Percentiles rank a stretch among this genome's conserved stretches.
Evolutionary conservation across 140 eudicot genomes (phyloP).

Genomic region (Ambrosia hybrid): DNA sequence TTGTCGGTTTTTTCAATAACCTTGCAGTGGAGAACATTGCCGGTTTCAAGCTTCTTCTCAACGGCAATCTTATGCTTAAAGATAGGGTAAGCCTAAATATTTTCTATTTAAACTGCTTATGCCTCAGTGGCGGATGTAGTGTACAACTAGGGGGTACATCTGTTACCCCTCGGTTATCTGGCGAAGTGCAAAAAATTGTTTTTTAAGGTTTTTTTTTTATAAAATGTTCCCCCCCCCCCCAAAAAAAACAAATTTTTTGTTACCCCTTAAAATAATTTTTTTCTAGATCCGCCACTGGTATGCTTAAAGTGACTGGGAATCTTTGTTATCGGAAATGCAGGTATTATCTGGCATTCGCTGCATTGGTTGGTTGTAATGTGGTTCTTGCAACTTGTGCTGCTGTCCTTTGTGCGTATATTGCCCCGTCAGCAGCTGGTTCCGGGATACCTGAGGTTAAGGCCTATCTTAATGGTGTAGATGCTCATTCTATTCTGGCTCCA

Average conservation of each 20-base stretch:
- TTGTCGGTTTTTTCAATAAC: constrained; percentile 82
- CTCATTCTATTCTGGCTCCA: constrained; percentile 93
- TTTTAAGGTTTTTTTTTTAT: no score
- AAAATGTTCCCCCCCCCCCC: no score
- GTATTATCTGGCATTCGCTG: constrained; percentile 64
- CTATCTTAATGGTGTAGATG: constrained; percentile 93
- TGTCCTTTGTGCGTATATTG: constrained; percentile 81
- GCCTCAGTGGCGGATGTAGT: no score
- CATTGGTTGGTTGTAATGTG: constrained; percentile 75
- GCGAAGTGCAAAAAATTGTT: no score
- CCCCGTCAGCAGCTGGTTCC: constrained; percentile 99
- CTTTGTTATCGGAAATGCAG: constrained; percentile 48
- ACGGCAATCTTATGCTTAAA: constrained; percentile 68
- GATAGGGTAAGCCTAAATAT: constrained; percentile 49
- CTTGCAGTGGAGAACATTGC: constrained; percentile 90
- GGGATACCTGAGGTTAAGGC: constrained; percentile 99
- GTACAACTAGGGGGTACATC: no score
- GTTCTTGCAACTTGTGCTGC: constrained; percentile 78
- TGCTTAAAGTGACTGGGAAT: constrained; percentile 13
- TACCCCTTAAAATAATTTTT: no score
- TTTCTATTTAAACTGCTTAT: no score
- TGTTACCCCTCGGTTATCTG: no score
- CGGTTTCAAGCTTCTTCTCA: constrained; percentile 83
- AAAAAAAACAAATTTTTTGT: no score
- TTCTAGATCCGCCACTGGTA: constrained; percentile 3